phyloP scores from a whole-genome alignment of 208 protist genomes.

The Wallacemonas rigidus region DNA sequence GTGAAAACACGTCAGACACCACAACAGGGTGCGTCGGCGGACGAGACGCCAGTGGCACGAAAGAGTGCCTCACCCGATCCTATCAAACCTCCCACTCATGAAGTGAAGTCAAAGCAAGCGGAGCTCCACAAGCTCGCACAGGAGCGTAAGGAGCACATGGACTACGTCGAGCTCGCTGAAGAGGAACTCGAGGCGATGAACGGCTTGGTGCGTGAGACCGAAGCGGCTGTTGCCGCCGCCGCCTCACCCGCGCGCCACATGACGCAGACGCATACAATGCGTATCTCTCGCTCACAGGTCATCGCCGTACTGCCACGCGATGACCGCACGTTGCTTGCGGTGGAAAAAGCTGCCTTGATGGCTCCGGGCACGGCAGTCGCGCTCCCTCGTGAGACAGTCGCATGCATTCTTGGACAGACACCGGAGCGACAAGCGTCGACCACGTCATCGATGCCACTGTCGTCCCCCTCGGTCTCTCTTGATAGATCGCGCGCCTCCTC shows the following conservation, averaged over 20 bases:
- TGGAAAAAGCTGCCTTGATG: slow-evolving; percentile 1
- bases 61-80: slow-evolving; percentile 7
- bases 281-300: background rate
- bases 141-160: slow-evolving; percentile 36
- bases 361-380: slow-evolving; percentile 9
- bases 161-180: slow-evolving; percentile 38
- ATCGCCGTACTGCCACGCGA: slow-evolving; percentile 7
- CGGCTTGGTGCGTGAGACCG: slow-evolving; percentile 24
- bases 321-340: slow-evolving; percentile 4
- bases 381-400: background rate
- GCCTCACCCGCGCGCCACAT: background rate
- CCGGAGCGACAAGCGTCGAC: too few relatives aligned
- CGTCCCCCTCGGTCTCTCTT: too few relatives aligned
- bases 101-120: background rate
- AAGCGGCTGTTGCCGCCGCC: background rate
- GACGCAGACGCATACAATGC: background rate
- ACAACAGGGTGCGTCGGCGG: background rate
- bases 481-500: too few relatives aligned
- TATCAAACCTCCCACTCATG: background rate
- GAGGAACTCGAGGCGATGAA: slow-evolving; percentile 45
- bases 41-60: background rate
- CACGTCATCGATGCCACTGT: too few relatives aligned
- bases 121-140: slow-evolving; percentile 19
- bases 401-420: background rate
- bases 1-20: slow-evolving; percentile 16